Evolutionary conservation across 2,329 filamentous ascomycete species (phyloP).

Genomic region (Sporothrix globosa): DNA sequence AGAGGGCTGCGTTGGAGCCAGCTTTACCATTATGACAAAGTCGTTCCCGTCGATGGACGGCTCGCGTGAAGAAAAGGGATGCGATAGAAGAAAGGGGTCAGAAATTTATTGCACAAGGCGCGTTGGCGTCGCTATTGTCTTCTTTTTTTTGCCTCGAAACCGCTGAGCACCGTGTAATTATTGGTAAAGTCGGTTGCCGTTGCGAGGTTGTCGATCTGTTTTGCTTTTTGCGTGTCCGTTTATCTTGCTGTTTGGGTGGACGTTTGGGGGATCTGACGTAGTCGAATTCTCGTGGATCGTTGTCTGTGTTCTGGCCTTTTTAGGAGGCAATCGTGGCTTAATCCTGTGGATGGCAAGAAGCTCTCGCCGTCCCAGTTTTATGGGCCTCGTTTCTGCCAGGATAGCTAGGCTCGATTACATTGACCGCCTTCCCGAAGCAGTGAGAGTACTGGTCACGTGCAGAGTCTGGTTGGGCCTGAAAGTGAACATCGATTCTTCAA

Average conservation of each 20-base stretch:
- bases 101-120: not conserved
- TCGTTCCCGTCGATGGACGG: conserved; percentile 3
- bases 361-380: not conserved
- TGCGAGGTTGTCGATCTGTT: not conserved
- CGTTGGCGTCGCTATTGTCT: not conserved
- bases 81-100: not conserved
- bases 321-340: conserved; percentile 25
- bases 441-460: not conserved
- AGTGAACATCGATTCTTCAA: conserved; percentile 8
- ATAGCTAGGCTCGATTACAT: not conserved
- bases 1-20: not conserved
- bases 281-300: conserved; percentile 8
- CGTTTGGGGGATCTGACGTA: conserved; percentile 19
- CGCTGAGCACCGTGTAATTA: not conserved
- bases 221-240: not conserved
- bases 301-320: conserved; percentile 19
- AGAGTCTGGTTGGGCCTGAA: not conserved
- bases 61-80: not conserved
- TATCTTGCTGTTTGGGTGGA: not conserved
- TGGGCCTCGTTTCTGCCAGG: conserved; percentile 15
- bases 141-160: not conserved
- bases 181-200: not conserved
- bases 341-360: conserved; percentile 6
- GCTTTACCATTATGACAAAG: not conserved
- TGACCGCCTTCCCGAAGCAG: conserved; percentile 18